Base-by-base conservation (phyloP, 2,329 filamentous ascomycete species). In the Ophiocordyceps camponoti-saundersi region DNA sequence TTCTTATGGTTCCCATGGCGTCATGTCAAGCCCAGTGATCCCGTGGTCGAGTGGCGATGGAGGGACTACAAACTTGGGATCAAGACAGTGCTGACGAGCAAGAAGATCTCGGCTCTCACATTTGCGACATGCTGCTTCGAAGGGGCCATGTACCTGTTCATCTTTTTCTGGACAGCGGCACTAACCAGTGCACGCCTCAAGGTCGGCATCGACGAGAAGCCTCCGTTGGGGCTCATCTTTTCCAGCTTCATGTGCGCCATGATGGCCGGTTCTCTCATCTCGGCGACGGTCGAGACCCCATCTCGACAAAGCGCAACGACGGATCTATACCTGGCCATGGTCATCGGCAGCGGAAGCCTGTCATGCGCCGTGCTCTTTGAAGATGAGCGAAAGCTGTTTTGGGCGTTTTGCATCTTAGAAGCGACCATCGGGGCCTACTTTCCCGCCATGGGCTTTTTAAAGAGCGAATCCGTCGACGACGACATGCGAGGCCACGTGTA, bases 161-260 rank as follows among this genome's bases (percentile, higher is more conserved):
- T 80, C 48, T 79, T 78, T 58, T 78, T 77, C 62, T 79, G 75
- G 70, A 72, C 73, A 1, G 70, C 73, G 1, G 69, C 73, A 3
- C 60, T 80, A n/a, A 70, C 64, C 49, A 61, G 63, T 15, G 61
- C 65, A 12, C 63, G 65, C 40, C 53, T 56, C 16, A 52, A 56
- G 2, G 42, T 53, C 4, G 58, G 54, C 21, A 50, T 49, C 2
- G 46, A 52, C 59, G 63, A 49, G 16, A 55, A 59, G 44, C 51
- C 58, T 10, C 60, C 61, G 0, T 70, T 73, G 36, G 72, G 72
- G 1, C 59, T 73, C 50, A 71, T 75, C 49, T 77, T 77, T 52
- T 67, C 70, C 30, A 68, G 65, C 50, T 74, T 75, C 58, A 77
- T 77, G 71, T 68, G 65, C 53, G 66, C 69, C 46, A 75, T 77